Percentiles rank a stretch among this genome's conserved stretches.
phyloP scores from a whole-genome alignment of 805 yeast species.

The Metschnikowia chrysomelidarum region DNA sequence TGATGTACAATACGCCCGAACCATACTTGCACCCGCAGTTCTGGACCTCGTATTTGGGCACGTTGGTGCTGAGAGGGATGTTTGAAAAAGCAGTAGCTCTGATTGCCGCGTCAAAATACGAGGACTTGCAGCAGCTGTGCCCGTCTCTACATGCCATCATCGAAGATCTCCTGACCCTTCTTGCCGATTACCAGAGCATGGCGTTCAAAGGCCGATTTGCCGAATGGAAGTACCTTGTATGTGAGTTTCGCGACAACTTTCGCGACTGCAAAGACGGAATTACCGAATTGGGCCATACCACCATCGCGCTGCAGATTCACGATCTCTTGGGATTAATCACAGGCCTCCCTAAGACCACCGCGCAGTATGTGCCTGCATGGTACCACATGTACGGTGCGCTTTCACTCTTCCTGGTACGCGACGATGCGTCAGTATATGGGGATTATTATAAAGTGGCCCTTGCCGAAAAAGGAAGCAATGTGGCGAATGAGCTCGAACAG shows the following conservation, averaged over 20 bases:
- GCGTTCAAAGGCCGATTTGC: constrained; percentile 42
- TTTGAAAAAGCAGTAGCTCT: constrained; percentile 53
- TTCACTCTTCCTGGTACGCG: constrained; percentile 54
- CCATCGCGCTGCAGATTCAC: constrained; percentile 35
- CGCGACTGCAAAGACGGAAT: constrained; percentile 24
- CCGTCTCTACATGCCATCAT: constrained; percentile 37
- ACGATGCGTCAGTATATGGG: constrained; percentile 37
- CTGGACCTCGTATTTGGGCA: constrained; percentile 60
- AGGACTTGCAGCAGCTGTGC: constrained; percentile 31
- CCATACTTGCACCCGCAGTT: constrained; percentile 53
- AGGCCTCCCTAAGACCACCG: constrained; percentile 50
- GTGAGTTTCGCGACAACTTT: constrained; percentile 48
- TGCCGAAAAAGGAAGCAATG: constrained; percentile 25
- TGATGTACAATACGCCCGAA: constrained; percentile 41
- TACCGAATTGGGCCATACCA: constrained; percentile 23
- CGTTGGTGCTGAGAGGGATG: constrained; percentile 59
- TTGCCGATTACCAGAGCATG: constrained; percentile 42
- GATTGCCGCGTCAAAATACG: constrained; percentile 43
- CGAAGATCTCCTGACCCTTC: constrained; percentile 38
- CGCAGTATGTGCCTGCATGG: constrained; percentile 58
- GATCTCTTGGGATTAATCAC: constrained; percentile 45
- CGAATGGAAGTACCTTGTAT: constrained; percentile 50
- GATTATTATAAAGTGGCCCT: constrained; percentile 35
- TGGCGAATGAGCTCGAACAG: constrained; percentile 19
- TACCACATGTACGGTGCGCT: constrained; percentile 61